Evolutionary conservation across 805 yeast genomes (phyloP), one percentile per base, ranked within the genome.

Genomic region (Scheffersomyces ergatensis): DNA sequence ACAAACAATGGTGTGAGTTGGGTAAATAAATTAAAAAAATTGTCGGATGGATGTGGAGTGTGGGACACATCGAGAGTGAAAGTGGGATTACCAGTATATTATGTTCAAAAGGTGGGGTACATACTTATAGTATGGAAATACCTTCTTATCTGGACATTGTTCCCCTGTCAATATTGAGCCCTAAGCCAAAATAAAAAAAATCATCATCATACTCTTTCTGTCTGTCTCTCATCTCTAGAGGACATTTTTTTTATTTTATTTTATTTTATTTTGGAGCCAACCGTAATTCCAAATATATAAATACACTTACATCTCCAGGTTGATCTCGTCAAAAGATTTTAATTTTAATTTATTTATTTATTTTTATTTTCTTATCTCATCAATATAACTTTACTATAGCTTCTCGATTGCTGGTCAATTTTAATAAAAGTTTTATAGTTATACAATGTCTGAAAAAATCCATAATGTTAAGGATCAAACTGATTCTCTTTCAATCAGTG

Each of bases 391-490:
- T n/a, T 29, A 29, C 32, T 29, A 29, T 13, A 29, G 15, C 32
- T 5, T 29, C n/a, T 26, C 29, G 5, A 26, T 37, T 33, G 40
- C 40, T 37, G 40, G 40, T 21, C 40, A 33, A 29, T 29, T 15
- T n/a, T 29, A 29, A 14, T 14, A 29, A 29, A 18, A 14, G 32
- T 6, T 14, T 29, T 29, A 29, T 29, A 29, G 32, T 29, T 14
- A 26, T 24, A 16, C 20, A 24, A 37, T 19, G 31, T 20, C 18
- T 21, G 34, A 30, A 23, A 33, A 17, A 32, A 24, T 18, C 4
- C 19, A 32, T 8, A 15, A 25, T 16, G 30, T 15, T 7, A 38
- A 31, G 37, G 37, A 38, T 32, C 37, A 38, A 38, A 33, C 36
- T 13, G 32, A 29, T 29, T 29, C 32, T 18, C 32, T 29, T 29